These are phyloP conservation scores for Mycena citricolor DNA, from an alignment of 1,284 basidiomycete species.

Conservation along the genomic window DNA sequence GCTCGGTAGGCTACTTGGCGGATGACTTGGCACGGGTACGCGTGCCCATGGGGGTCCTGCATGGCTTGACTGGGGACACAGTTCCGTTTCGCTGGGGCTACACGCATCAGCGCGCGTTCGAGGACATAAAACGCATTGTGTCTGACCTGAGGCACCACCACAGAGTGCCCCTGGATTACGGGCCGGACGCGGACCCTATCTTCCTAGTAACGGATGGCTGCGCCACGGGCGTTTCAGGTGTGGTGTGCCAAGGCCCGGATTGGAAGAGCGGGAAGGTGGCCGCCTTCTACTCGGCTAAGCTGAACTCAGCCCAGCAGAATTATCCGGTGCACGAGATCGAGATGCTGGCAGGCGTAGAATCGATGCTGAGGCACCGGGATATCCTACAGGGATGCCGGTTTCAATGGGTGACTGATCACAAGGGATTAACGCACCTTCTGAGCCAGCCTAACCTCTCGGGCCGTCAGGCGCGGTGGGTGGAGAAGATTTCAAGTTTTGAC, in stretches of 20 bases:
- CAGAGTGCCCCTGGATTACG: constrained; percentile 26
- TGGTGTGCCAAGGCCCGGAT: constrained; percentile 26
- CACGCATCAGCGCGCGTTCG: constrained; percentile 31
- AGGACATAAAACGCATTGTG: constrained; percentile 26
- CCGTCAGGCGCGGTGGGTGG: constrained; percentile 32
- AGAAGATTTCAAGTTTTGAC: constrained; percentile 23
- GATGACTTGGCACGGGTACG: constrained; percentile 24
- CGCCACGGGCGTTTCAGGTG: constrained; percentile 22
- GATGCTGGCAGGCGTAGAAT: constrained; percentile 30
- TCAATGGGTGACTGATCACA: constrained; percentile 33
- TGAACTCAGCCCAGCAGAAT: constrained; percentile 31
- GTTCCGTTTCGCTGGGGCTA: constrained; percentile 27
- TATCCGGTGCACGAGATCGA: constrained; percentile 33
- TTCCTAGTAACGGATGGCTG: constrained; percentile 28
- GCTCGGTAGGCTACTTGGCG: constrained; percentile 27
- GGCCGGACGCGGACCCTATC: constrained; percentile 14
- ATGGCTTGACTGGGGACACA: constrained; percentile 18
- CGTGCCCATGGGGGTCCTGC: constrained; percentile 28
- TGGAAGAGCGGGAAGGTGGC: constrained; percentile 21
- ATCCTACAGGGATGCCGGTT: constrained; percentile 29
- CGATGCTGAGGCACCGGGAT: constrained; percentile 27
- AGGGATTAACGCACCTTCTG: constrained; percentile 27
- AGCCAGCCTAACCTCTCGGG: constrained; percentile 29
- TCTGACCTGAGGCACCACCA: constrained; percentile 16
- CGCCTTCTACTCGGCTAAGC: constrained; percentile 33